Base-by-base conservation (phyloP, 768 basidiomycete genomes). In the Boletellus ananiceps region DNA sequence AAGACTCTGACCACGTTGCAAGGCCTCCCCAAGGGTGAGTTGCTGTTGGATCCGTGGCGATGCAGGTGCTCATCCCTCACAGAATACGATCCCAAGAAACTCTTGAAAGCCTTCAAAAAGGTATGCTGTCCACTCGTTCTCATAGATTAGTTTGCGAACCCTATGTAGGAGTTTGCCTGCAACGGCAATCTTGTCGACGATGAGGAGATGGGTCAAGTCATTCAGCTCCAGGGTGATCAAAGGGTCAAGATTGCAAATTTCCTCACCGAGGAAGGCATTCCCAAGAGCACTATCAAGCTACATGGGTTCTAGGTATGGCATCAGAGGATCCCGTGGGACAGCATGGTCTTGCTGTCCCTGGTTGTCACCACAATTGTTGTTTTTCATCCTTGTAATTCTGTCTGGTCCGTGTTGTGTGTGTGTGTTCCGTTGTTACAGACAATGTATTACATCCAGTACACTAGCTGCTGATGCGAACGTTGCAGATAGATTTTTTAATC, bases 81-180 rank as follows among this genome's bases (percentile, higher is more conserved):
- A 93, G 93, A 93, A 73, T 97, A 95, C 71, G 93, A 97, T 70
- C 80, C 84, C 58, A 98, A 96, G 84, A 99, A 98, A 75, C 79
- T 99, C 57, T 78, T 98, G 71, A 98, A 98, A 71, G 93, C 90
- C 13, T 96, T 98, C 79, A 99, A 98, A 81, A 99, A 97, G 86
- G 92, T 88, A 50, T 40, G 51, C 2, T 15, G 8, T 39, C 27
- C 7, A 1, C n/a, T 34, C 12, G 27, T 4, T 12, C 49, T 3
- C 37, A n/a, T 11, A 25, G 25, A 33, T 15, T 40, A 40, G 61
- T 52, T 51, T 12, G 62, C 31, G 15, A 8, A 27, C 18, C 14
- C 14, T 7, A 36, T 43, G 11, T 58, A 94, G 92, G 92, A 96
- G 77, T 96, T 97, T 60, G 94, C 94, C 57, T 97, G 94, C 77